These are phyloP conservation scores for Litsea cubeba DNA, from an alignment of 164 flowering plant species.

Conservation along the genomic window DNA sequence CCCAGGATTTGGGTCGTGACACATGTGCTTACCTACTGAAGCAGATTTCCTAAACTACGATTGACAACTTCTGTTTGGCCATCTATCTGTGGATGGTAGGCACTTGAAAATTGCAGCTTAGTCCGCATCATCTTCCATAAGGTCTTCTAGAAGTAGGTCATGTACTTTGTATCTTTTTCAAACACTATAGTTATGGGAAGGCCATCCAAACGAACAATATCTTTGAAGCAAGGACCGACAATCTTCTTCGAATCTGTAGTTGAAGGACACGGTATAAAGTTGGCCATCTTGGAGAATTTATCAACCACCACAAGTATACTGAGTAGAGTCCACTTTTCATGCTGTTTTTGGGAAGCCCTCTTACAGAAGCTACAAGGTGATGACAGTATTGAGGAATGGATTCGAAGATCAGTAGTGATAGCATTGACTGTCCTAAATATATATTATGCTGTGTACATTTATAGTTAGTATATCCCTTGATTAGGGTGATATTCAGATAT, in stretches of 20 bases:
- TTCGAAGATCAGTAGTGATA: too few relatives aligned
- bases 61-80: neutral
- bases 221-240: neutral
- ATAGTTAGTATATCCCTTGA: too few relatives aligned
- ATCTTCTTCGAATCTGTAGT: neutral
- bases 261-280: neutral
- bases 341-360: neutral
- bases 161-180: neutral
- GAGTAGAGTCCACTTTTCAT: neutral
- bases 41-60: neutral
- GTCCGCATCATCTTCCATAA: neutral
- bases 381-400: too few relatives aligned
- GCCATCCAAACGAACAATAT: neutral
- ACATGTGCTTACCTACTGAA: neutral
- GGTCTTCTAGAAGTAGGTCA: neutral
- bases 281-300: neutral
- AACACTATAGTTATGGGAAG: neutral
- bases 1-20: too few relatives aligned
- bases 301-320: neutral
- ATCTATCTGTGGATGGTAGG: constrained; percentile 1
- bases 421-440: too few relatives aligned
- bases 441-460: too few relatives aligned
- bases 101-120: too few relatives aligned
- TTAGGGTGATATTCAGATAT: too few relatives aligned
- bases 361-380: too few relatives aligned